A percentile compares a stretch with the other conserved stretches of the same genome.
Conservation (phyloP, 129 eudicot species). For the Flaveria linearis region DNA sequence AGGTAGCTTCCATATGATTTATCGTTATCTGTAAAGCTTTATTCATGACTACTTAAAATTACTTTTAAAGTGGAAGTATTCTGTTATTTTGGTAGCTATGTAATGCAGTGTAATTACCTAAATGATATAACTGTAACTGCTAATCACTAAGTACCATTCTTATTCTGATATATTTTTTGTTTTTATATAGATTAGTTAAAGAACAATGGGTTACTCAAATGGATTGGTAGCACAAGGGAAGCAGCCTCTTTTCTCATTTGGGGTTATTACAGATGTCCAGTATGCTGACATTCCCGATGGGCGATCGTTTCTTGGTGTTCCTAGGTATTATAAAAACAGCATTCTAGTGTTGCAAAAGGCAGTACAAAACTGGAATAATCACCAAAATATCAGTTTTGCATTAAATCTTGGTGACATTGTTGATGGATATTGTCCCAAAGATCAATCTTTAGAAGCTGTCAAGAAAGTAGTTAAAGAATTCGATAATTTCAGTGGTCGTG, state of each 20-base stretch:
- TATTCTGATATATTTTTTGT: background rate
- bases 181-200: too few relatives aligned
- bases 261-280: slow-evolving; percentile 93
- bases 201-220: slow-evolving; percentile 52
- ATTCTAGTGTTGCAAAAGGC: slow-evolving; percentile 75
- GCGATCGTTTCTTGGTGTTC: slow-evolving; percentile 77
- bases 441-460: slow-evolving; percentile 62
- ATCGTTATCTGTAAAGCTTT: background rate
- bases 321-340: slow-evolving; percentile 87
- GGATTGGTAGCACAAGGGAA: slow-evolving; percentile 51
- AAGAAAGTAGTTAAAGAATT: slow-evolving; percentile 64
- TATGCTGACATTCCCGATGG: slow-evolving; percentile 97
- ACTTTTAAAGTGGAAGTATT: background rate
- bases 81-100: too few relatives aligned
- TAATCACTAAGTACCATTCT: background rate
- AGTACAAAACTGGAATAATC: slow-evolving; percentile 60
- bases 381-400: slow-evolving; percentile 55
- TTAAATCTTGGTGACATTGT: slow-evolving; percentile 84
- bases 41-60: background rate
- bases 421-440: slow-evolving; percentile 90
- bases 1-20: background rate
- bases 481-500: slow-evolving; percentile 61
- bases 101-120: background rate
- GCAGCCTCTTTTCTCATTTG: slow-evolving; percentile 87
- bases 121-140: background rate